Base-by-base conservation (phyloP, 1,139 yeast species). In the Eremothecium coryli region DNA sequence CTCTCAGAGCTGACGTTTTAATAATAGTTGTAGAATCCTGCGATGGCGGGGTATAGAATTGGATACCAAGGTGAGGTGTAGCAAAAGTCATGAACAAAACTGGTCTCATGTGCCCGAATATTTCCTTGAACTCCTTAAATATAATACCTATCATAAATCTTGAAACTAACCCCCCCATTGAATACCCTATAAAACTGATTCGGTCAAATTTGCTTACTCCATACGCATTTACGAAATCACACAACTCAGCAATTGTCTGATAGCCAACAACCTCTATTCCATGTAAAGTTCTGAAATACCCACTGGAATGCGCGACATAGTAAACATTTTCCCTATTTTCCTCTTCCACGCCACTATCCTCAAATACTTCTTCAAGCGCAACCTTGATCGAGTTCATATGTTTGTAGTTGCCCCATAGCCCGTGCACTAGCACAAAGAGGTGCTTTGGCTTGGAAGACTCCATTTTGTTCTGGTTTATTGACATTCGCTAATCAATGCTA, bases 1-100 rank as follows among this genome's bases (percentile, higher is more conserved):
- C 48, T 47, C 81, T 82, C 35, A 82, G 61, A 1, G 71, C 33
- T 10, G 22, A 20, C 10, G 54, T 48, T 37, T 74, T 71, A 38
- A 70, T 61, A 8, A 67, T 10, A 4, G 30, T 8, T 22, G 23
- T 21, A 14, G 36, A 16, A 2, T 31, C 14, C 4, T 35, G 36
- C 4, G 33, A 36, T 7, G 29, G 22, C 0, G 54, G 52, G 28
- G 54, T 51, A 36, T 62, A 63, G 46, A 66, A 69, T 29, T 67
- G 68, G 9, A 81, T 70, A 0, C 95, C 95, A 5, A 84, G 63
- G 60, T 88, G 96, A 1, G 97, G 97, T 2, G 95, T 78, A 2
- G 96, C 96, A 63, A 86, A 80, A 0, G 95, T 82, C 11, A 86
- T 68, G 51, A 79, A 80, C 33, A 74, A 62, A 2, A 71, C 60